These are phyloP conservation scores for Penicillium ucsense DNA, from an alignment of 495 filamentous ascomycete genomes.

Conservation along the genomic window DNA sequence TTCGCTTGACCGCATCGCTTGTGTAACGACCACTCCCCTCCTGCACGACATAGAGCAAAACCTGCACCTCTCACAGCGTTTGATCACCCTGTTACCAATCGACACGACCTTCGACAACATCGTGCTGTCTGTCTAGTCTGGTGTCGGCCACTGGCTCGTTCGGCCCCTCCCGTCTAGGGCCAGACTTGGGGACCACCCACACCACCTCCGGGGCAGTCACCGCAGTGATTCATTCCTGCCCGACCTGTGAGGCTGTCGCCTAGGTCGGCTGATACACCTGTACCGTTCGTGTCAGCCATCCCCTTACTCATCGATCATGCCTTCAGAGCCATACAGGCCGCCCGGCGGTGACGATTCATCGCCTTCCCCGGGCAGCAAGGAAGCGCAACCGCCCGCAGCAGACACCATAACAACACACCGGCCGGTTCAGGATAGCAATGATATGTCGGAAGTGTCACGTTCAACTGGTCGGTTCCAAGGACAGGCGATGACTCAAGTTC, in stretches of 20 bases:
- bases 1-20: constrained; percentile 24
- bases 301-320: constrained; percentile 30
- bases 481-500: constrained; percentile 27
- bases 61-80: constrained; percentile 7
- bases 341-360: constrained; percentile 28
- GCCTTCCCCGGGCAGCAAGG: constrained; percentile 23
- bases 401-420: constrained; percentile 10
- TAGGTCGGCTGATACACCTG: constrained; percentile 34
- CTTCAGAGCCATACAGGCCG: constrained; percentile 38
- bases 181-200: background rate
- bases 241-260: constrained; percentile 26
- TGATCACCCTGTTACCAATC: constrained; percentile 6
- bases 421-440: constrained; percentile 20
- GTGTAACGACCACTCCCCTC: constrained; percentile 28
- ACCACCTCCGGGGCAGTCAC: too few relatives aligned
- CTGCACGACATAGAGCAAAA: constrained; percentile 20
- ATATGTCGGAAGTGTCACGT: constrained; percentile 25
- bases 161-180: constrained; percentile 9
- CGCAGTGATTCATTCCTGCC: constrained; percentile 11
- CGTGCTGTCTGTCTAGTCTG: constrained; percentile 12
- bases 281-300: constrained; percentile 19
- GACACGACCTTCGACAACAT: constrained; percentile 13
- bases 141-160: constrained; percentile 19
- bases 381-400: constrained; percentile 18
- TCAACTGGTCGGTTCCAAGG: constrained; percentile 21